phyloP scores from a whole-genome alignment of 768 basidiomycete species.

The Amyloporia xantha region DNA sequence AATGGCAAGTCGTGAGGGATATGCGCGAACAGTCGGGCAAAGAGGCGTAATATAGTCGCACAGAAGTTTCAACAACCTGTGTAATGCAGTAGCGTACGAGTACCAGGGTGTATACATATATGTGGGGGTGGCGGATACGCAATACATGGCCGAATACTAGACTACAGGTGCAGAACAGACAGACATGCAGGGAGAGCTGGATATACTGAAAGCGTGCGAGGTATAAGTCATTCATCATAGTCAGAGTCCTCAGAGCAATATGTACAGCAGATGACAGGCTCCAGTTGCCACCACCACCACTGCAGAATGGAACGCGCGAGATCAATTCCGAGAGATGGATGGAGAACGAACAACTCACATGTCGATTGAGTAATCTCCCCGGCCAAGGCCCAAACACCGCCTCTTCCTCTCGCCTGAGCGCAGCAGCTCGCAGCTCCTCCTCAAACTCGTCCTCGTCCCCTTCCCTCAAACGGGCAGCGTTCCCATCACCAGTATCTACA shows the following conservation, averaged over 20 bases:
- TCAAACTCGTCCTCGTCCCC: constrained; percentile 19
- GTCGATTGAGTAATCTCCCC: constrained; percentile 55
- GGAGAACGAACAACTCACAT: constrained; percentile 39
- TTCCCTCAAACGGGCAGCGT: constrained; percentile 13
- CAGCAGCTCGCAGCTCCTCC: constrained; percentile 25
- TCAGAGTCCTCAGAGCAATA: constrained; percentile 48
- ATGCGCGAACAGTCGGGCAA: background rate
- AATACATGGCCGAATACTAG: constrained; percentile 2
- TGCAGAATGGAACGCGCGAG: constrained; percentile 20
- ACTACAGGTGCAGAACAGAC: background rate
- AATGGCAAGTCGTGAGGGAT: background rate
- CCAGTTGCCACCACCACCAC: constrained; percentile 86
- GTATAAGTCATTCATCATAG: constrained; percentile 32
- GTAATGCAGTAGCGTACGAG: background rate
- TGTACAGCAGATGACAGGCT: constrained; percentile 53
- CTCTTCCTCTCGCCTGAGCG: constrained; percentile 44
- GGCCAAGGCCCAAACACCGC: constrained; percentile 64
- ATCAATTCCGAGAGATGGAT: background rate
- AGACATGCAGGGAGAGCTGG: background rate
- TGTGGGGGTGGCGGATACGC: background rate
- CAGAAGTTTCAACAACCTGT: constrained; percentile 1
- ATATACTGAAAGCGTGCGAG: background rate
- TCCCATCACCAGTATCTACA: constrained; percentile 14
- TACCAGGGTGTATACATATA: background rate
- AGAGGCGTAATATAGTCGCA: background rate